Percentiles rank a stretch among this genome's conserved stretches.
These are phyloP conservation scores for Xerocomus spinulosus DNA, from an alignment of 768 basidiomycete species.

Conservation along the genomic window DNA sequence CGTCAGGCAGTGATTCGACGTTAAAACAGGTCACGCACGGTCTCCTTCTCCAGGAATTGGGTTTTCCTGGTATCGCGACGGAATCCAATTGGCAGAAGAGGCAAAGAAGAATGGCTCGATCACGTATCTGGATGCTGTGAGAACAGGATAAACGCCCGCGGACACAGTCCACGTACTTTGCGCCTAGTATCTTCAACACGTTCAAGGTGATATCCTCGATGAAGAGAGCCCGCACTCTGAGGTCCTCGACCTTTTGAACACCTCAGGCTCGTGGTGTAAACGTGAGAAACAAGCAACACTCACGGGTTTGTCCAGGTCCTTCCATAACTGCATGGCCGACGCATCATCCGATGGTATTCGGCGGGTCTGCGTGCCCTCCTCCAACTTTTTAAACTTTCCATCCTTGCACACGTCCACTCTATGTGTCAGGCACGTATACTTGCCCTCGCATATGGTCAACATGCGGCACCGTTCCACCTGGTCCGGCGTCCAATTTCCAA, in stretches of 20 bases:
- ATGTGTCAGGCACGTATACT: slow-evolving; percentile 17
- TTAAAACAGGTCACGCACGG: slow-evolving; percentile 29
- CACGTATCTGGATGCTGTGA: slow-evolving; percentile 30
- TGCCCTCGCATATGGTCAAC: slow-evolving; percentile 17
- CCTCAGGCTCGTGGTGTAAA: background rate
- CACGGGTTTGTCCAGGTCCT: slow-evolving; percentile 25
- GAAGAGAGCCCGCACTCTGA: slow-evolving; percentile 34
- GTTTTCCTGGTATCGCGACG: slow-evolving; percentile 40
- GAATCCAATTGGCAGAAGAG: slow-evolving; percentile 40
- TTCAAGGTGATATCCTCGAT: slow-evolving; percentile 32
- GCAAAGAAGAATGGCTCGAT: slow-evolving; percentile 45
- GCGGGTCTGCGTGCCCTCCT: slow-evolving; percentile 1
- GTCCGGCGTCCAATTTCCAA: slow-evolving; percentile 50
- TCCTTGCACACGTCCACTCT: slow-evolving; percentile 16
- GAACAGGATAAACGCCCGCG: background rate
- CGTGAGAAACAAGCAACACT: background rate
- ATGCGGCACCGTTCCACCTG: slow-evolving; percentile 39
- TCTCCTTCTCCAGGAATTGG: slow-evolving; percentile 27
- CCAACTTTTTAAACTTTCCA: slow-evolving; percentile 16
- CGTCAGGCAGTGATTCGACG: background rate
- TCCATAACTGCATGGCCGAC: slow-evolving; percentile 23
- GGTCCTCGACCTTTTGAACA: slow-evolving; percentile 14
- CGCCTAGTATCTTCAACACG: slow-evolving; percentile 36
- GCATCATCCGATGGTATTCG: slow-evolving; percentile 14
- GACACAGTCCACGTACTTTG: slow-evolving; percentile 24